phyloP scores from a whole-genome alignment of 805 yeast species.

The Yarrowia bubula region DNA sequence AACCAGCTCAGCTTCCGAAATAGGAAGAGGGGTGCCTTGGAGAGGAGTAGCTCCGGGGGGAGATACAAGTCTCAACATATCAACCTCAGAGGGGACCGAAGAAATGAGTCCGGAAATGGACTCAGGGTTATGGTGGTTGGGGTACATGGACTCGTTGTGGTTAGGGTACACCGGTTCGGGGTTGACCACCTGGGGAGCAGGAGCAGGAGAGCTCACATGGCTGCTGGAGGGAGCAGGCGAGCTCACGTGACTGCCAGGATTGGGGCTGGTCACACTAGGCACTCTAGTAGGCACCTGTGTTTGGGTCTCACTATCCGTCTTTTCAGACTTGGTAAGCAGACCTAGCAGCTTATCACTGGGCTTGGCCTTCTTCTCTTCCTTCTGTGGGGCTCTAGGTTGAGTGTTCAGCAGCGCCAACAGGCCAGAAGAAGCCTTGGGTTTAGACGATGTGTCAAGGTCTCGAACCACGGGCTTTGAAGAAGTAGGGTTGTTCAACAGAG shows the following conservation, averaged over 20 bases:
- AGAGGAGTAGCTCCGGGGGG: slow-evolving; percentile 9
- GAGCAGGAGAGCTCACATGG: no score
- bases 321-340: not conserved
- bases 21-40: not conserved
- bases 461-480: slow-evolving; percentile 2
- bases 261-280: not conserved
- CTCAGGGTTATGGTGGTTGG: not conserved
- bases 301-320: not conserved
- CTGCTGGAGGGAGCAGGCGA: no score
- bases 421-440: slow-evolving; percentile 32
- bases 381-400: slow-evolving; percentile 5
- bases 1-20: slow-evolving; percentile 12
- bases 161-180: not conserved
- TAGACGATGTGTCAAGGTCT: slow-evolving; percentile 29
- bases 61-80: not conserved
- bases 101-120: not conserved
- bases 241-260: no score
- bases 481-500: slow-evolving; percentile 22
- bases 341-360: slow-evolving; percentile 13
- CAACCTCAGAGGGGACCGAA: not conserved
- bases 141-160: no score
- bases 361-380: not conserved
- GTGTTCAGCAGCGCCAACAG: slow-evolving; percentile 32
- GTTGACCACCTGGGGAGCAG: no score
- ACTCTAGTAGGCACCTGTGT: not conserved